phyloP scores from a whole-genome alignment of 768 basidiomycete genomes.

The Neoboletus subvelutipes region DNA sequence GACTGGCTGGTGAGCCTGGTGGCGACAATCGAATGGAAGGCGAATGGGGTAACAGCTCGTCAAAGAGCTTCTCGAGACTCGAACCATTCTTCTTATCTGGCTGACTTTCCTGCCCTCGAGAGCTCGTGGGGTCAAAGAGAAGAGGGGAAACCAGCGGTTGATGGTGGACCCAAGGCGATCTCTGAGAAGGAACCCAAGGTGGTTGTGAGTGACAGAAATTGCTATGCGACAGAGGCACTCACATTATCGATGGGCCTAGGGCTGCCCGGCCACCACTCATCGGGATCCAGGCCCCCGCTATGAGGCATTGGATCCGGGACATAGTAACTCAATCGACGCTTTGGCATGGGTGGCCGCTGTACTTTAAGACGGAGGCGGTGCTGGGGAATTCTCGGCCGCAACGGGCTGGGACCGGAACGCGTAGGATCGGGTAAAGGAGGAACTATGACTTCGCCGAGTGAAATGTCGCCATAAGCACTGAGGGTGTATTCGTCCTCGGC shows the following conservation, averaged over 20 bases:
- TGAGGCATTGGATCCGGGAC: slow-evolving; percentile 7
- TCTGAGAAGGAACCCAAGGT: background rate
- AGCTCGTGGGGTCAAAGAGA: background rate
- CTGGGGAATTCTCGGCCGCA: slow-evolving; percentile 7
- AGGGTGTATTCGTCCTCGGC: slow-evolving; percentile 41
- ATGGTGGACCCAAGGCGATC: slow-evolving; percentile 10
- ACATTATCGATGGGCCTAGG: slow-evolving; percentile 14
- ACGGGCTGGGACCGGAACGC: background rate
- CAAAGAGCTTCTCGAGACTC: slow-evolving; percentile 15
- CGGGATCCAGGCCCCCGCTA: background rate
- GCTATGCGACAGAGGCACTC: background rate
- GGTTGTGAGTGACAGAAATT: background rate
- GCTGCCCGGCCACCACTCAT: slow-evolving; percentile 16
- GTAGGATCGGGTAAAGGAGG: slow-evolving; percentile 24
- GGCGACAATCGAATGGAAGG: slow-evolving; percentile 23
- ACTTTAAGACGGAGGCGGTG: slow-evolving; percentile 28
- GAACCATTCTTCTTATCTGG: background rate
- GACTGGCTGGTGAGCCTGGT: slow-evolving; percentile 12
- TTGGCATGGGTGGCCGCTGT: slow-evolving; percentile 29
- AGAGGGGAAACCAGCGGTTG: slow-evolving; percentile 16
- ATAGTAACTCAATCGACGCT: slow-evolving; percentile 17
- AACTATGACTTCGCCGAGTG: slow-evolving; percentile 37
- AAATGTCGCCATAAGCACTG: slow-evolving; percentile 46
- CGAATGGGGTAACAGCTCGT: slow-evolving; percentile 13
- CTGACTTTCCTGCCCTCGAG: background rate